Percentiles rank a stretch among this genome's conserved stretches.
Evolutionary conservation across 2,329 filamentous ascomycete species (phyloP).

Genomic region (Apiospora hydei): DNA sequence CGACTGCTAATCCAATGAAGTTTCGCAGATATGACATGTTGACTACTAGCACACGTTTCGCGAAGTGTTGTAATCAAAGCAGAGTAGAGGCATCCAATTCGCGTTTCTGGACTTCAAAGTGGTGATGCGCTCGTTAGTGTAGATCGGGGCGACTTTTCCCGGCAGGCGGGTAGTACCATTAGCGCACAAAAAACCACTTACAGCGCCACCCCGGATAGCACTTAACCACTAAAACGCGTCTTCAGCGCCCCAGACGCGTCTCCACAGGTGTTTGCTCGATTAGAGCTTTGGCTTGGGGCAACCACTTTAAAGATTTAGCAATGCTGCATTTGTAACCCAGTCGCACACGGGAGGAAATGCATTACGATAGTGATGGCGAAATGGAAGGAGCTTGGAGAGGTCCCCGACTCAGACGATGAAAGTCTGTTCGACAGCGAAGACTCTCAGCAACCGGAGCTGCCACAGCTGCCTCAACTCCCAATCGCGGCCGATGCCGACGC

Average conservation of each 20-base stretch:
- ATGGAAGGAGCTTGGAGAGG: conserved; percentile 53
- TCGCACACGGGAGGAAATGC: conserved; percentile 39
- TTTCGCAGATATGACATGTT: conserved; percentile 23
- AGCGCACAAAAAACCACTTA: conserved; percentile 21
- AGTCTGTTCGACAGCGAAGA: conserved; percentile 46
- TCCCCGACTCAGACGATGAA: conserved; percentile 54
- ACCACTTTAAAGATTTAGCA: conserved; percentile 12
- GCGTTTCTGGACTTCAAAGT: neutral
- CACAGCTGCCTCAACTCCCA: conserved; percentile 15
- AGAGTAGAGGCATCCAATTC: conserved; percentile 1
- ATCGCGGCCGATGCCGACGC: conserved; percentile 4
- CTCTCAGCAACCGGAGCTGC: conserved; percentile 34
- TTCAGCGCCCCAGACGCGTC: conserved; percentile 21
- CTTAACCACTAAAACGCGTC: conserved; percentile 10
- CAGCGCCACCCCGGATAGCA: neutral
- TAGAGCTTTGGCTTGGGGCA: neutral
- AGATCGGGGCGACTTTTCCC: neutral
- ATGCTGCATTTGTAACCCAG: conserved; percentile 3
- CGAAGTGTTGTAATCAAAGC: neutral
- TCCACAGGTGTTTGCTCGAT: conserved; percentile 18
- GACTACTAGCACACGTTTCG: neutral
- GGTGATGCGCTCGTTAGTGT: neutral
- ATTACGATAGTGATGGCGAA: conserved; percentile 46
- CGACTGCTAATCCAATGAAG: conserved; percentile 16
- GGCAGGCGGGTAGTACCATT: neutral